Evolutionary conservation across 2,329 filamentous ascomycete species (phyloP), one percentile per base, ranked within the genome.

Genomic region (Diaporthe sp.): DNA sequence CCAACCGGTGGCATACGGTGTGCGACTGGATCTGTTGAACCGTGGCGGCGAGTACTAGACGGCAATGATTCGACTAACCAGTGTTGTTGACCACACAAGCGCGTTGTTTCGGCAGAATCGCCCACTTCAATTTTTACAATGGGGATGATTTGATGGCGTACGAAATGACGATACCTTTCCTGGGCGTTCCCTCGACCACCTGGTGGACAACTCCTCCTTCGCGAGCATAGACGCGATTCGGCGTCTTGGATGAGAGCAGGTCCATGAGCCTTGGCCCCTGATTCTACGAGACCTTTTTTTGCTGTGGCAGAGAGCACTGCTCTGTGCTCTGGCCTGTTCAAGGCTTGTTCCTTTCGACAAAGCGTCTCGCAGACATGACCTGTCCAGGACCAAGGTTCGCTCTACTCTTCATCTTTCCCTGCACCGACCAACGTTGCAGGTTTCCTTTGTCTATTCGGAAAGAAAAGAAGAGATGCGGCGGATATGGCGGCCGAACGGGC

Each of bases 401-500:
- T 15, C 13, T 53, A 25, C n/a, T 25, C 25, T 62, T 73, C 34
- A 25, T 44, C 25, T 65, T n/a, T 44, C 19, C 49, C 39, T 61
- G 70, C 70, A n/a, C 22, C n/a, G 15, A n/a, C 28, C 34, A 44
- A 62, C n/a, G 19, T 65, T 65, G 58, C 46, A 31, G 46, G 53
- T 53, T 39, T n/a, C 53, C 25, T 61, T 67, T 72, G 58, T 77
- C 78, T 61, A 75, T 74, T 62, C 74, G 72, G 28, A 62, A 53
- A 68, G 65, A 53, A 39, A 55, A 39, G 46, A 62, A 53, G 58
- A 51, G 37, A 55, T n/a, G 58, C 25, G 44, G 49, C 46, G 34
- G 65, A 19, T 28, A 28, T 22, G 44, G 44, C 34, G 46, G 70
- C 58, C 74, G 28, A 74, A 67, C 74, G 62, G 72, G 53, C 67